These are phyloP conservation scores for Mycena crocata DNA, from an alignment of 768 basidiomycete species.

Conservation along the genomic window DNA sequence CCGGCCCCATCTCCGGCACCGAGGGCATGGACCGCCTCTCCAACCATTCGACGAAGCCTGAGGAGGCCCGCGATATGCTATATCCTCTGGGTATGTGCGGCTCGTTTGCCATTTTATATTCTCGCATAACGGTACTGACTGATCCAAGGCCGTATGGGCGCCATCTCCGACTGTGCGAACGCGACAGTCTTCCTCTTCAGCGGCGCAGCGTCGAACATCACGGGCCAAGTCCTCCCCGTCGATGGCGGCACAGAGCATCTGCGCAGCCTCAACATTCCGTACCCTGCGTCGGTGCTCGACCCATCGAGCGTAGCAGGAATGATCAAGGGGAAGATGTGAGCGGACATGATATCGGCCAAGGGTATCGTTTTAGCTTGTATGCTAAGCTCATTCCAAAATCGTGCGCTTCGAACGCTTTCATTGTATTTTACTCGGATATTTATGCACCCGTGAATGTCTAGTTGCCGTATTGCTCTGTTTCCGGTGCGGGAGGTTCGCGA, in stretches of 20 bases:
- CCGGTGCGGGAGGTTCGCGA: no score
- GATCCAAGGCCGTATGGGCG: conserved; percentile 70
- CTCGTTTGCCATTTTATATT: no score
- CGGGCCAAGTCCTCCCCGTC: conserved; percentile 79
- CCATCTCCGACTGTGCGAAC: conserved; percentile 74
- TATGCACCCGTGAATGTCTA: no score
- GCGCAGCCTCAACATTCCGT: conserved; percentile 61
- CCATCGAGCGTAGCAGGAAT: conserved; percentile 62
- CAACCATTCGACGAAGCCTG: conserved; percentile 37
- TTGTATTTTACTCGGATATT: no score
- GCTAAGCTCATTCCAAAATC: no score
- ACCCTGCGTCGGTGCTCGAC: conserved; percentile 73
- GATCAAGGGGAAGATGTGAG: conserved; percentile 61
- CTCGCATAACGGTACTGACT: no score
- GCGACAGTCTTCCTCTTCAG: conserved; percentile 86
- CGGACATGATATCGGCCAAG: not conserved
- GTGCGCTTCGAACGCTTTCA: no score
- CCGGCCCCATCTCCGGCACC: conserved; percentile 85
- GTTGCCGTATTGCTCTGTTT: no score
- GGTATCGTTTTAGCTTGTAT: no score
- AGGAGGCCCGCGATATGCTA: conserved; percentile 35
- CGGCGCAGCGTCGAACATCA: conserved; percentile 79
- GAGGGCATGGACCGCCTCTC: conserved; percentile 81
- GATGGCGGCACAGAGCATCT: conserved; percentile 75
- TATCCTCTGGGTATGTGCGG: conserved; percentile 56